Conservation (phyloP, 225 moss, liverwort and hornwort genomes). For the Physcomitrium patens region DNA sequence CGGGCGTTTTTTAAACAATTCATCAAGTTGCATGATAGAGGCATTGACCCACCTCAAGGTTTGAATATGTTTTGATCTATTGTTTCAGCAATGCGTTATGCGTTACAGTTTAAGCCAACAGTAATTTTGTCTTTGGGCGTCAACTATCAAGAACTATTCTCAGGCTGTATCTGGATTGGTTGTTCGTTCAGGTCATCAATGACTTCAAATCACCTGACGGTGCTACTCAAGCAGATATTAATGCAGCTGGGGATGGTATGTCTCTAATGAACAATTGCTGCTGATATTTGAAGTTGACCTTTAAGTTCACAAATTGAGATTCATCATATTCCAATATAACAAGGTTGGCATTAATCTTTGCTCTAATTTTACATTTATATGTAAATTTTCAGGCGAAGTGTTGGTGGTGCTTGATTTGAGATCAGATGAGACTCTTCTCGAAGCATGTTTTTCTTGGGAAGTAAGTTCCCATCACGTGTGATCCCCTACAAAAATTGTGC, state of each 20-base stretch:
- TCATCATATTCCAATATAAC: background rate
- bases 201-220: slow-evolving; percentile 88
- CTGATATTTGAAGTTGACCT: slow-evolving; percentile 13
- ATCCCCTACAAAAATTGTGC: background rate
- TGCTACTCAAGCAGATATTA: slow-evolving; percentile 63
- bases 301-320: slow-evolving; percentile 3
- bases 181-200: slow-evolving; percentile 66
- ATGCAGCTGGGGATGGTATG: slow-evolving; percentile 93
- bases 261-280: background rate
- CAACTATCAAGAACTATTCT: background rate
- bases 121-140: background rate
- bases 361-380: slow-evolving; percentile 24
- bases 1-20: background rate
- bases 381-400: slow-evolving; percentile 66
- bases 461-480: slow-evolving; percentile 39
- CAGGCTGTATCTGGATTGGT: background rate
- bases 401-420: slow-evolving; percentile 89
- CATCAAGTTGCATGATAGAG: background rate
- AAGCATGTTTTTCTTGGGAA: slow-evolving; percentile 89
- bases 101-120: background rate
- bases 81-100: background rate
- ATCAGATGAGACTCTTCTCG: slow-evolving; percentile 80
- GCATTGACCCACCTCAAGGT: background rate
- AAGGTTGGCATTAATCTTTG: background rate
- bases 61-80: background rate